These are phyloP conservation scores for Styphnolobium japonicum DNA, from an alignment of 306 rosid species.

Conservation along the genomic window DNA sequence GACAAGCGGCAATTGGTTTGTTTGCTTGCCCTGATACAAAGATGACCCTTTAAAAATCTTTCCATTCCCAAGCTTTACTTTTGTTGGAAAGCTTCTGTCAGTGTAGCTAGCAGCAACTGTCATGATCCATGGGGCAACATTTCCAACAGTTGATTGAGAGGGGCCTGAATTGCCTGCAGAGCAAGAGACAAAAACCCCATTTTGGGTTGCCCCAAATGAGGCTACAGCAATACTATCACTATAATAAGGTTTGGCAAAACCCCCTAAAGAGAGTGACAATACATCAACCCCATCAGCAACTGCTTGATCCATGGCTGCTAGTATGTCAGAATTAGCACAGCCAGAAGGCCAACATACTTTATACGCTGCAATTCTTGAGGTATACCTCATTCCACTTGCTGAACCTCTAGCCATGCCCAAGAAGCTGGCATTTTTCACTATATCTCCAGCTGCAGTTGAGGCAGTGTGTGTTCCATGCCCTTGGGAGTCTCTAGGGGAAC, in stretches of 20 bases:
- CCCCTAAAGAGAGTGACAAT: constrained; percentile 73
- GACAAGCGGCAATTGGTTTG: constrained; percentile 46
- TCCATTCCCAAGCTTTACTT: constrained; percentile 62
- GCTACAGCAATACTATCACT: constrained; percentile 61
- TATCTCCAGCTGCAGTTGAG: constrained; percentile 62
- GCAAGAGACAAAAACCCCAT: constrained; percentile 61
- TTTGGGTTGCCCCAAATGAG: constrained; percentile 56
- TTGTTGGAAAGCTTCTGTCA: constrained; percentile 57
- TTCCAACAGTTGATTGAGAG: constrained; percentile 40
- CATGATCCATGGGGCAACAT: constrained; percentile 76
- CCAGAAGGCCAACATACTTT: constrained; percentile 74
- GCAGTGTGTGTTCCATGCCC: constrained; percentile 91
- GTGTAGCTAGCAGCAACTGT: constrained; percentile 81
- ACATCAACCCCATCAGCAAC: constrained; percentile 71
- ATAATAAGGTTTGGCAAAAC: constrained; percentile 41
- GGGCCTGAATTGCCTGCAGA: constrained; percentile 89
- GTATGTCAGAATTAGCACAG: constrained; percentile 60
- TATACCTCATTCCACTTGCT: constrained; percentile 63
- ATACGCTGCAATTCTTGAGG: constrained; percentile 70
- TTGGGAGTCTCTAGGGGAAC: constrained; percentile 56
- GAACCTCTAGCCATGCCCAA: constrained; percentile 51
- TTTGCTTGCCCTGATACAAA: constrained; percentile 42
- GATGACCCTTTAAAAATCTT: constrained; percentile 56
- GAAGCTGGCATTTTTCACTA: constrained; percentile 42
- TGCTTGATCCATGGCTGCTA: constrained; percentile 69